These are phyloP conservation scores for Phytophthora syringae DNA, from an alignment of 352 stramenopile species.

Conservation along the genomic window DNA sequence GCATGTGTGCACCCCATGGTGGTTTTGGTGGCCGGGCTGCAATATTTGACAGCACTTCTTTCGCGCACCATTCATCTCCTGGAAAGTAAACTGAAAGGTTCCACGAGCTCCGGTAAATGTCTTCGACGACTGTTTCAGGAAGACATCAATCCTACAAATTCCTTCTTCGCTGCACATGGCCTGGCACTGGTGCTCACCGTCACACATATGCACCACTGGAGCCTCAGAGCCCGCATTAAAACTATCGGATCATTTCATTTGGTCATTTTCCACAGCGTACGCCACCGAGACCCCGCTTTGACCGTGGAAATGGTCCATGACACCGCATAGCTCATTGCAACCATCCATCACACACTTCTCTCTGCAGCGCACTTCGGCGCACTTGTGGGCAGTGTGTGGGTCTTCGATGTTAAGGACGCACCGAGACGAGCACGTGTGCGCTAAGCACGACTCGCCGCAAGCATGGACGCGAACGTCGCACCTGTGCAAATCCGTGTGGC, in stretches of 20 bases:
- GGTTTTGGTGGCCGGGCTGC: slow-evolving; percentile 34
- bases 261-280: slow-evolving; percentile 20
- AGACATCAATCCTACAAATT: slow-evolving; percentile 67
- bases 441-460: slow-evolving; percentile 46
- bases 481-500: slow-evolving; percentile 34
- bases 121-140: slow-evolving; percentile 55
- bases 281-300: neutral
- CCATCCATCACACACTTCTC: slow-evolving; percentile 48
- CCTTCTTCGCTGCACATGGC: slow-evolving; percentile 52
- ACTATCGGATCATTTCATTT: no score
- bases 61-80: slow-evolving; percentile 76
- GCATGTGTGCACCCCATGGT: slow-evolving; percentile 50
- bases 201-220: slow-evolving; percentile 54
- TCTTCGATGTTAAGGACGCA: slow-evolving; percentile 50
- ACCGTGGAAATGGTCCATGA: slow-evolving; percentile 60
- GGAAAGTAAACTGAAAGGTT: slow-evolving; percentile 60
- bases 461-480: slow-evolving; percentile 53
- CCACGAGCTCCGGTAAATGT: slow-evolving; percentile 52
- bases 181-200: slow-evolving; percentile 42
- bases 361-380: slow-evolving; percentile 48
- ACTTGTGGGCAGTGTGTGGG: slow-evolving; percentile 50
- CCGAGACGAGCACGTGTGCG: slow-evolving; percentile 31
- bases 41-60: slow-evolving; percentile 54
- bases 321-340: slow-evolving; percentile 42
- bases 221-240: no score